phyloP scores from a whole-genome alignment of 352 stramenopile species.

The Globisporangium cederbergense region DNA sequence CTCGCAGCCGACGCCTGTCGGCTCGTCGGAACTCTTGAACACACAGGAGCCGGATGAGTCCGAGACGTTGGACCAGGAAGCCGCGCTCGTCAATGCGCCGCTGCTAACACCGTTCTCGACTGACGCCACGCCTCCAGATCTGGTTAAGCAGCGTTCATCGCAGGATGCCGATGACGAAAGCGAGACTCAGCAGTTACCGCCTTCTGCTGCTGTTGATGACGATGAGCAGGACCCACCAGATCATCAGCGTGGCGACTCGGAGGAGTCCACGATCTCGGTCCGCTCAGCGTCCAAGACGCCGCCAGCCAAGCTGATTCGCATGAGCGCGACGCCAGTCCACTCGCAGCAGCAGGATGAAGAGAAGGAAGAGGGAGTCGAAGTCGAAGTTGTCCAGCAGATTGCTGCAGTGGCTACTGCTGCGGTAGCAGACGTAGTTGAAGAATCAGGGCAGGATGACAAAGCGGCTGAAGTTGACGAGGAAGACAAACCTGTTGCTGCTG shows the following conservation, averaged over 20 bases:
- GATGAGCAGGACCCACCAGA: conserved; percentile 16
- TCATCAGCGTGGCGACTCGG: conserved; percentile 16
- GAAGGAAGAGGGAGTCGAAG: background rate
- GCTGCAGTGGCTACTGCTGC: background rate
- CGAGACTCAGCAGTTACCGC: background rate
- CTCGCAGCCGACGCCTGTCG: conserved; percentile 21
- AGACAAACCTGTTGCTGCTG: background rate
- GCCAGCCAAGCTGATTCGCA: conserved; percentile 12
- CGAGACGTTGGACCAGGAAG: conserved; percentile 17
- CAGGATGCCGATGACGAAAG: background rate
- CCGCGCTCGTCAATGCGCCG: background rate
- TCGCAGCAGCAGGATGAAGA: background rate
- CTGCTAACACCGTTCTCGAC: background rate
- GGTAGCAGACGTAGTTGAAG: background rate
- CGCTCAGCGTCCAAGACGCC: conserved; percentile 25
- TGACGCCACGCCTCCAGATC: background rate
- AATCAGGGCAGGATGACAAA: background rate
- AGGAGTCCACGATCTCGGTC: conserved; percentile 21
- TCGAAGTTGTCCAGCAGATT: background rate
- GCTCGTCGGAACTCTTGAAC: conserved; percentile 12
- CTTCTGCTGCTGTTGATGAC: background rate
- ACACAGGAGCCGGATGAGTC: conserved; percentile 15
- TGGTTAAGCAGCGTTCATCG: background rate
- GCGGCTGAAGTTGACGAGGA: background rate
- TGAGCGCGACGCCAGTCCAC: background rate